A percentile compares a stretch with the other conserved stretches of the same genome.
Evolutionary conservation across 768 basidiomycete genomes (phyloP).

Genomic region (Chalciporus pseudorubinellus): DNA sequence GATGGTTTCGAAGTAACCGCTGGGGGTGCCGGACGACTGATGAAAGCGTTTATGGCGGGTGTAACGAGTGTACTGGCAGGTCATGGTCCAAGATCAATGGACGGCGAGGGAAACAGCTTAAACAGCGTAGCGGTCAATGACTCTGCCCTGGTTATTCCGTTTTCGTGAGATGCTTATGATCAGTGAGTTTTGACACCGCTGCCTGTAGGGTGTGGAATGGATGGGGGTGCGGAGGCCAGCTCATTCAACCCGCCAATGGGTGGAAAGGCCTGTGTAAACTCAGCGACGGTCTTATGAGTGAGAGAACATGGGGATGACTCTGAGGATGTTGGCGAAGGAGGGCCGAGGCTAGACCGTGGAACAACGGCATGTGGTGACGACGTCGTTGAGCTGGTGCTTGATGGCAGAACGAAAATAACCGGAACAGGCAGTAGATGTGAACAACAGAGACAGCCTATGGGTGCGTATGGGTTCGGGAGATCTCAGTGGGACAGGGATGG

Average conservation of each 20-base stretch:
- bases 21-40: slow-evolving; percentile 65
- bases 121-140: slow-evolving; percentile 30
- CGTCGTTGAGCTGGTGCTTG: slow-evolving; percentile 30
- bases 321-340: slow-evolving; percentile 72
- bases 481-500: slow-evolving; percentile 21
- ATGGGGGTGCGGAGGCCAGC: slow-evolving; percentile 45
- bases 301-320: slow-evolving; percentile 59
- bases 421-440: slow-evolving; percentile 29
- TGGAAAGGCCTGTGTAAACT: slow-evolving; percentile 68
- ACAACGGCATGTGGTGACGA: slow-evolving; percentile 65
- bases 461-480: slow-evolving; percentile 32
- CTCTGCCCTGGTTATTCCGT: slow-evolving; percentile 30
- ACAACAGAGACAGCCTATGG: slow-evolving; percentile 40
- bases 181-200: slow-evolving; percentile 17
- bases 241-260: slow-evolving; percentile 76
- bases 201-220: slow-evolving; percentile 43
- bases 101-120: slow-evolving; percentile 40
- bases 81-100: slow-evolving; percentile 48
- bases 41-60: slow-evolving; percentile 51
- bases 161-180: slow-evolving; percentile 27
- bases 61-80: slow-evolving; percentile 73
- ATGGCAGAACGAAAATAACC: slow-evolving; percentile 13
- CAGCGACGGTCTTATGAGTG: slow-evolving; percentile 42
- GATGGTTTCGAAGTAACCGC: slow-evolving; percentile 44
- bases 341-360: slow-evolving; percentile 66